Evolutionary conservation across 495 filamentous ascomycete genomes (phyloP), one percentile per base, ranked within the genome.

Genomic region (Trichoderma gamsii): DNA sequence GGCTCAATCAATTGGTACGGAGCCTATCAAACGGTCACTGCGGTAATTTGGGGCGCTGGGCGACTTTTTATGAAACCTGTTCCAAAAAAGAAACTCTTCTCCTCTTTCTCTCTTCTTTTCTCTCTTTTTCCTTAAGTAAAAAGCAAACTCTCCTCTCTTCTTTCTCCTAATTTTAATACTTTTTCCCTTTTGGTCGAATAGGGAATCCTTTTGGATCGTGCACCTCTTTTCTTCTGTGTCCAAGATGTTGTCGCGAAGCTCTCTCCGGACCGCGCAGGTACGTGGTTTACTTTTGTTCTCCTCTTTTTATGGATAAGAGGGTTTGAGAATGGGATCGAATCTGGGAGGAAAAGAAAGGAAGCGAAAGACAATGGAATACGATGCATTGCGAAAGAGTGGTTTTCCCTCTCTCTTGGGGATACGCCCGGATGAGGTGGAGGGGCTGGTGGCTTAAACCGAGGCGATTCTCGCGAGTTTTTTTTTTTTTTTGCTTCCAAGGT

Each of bases 181-280:
- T 13, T n/a, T 38, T 65, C 38, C 43, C 32, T 67, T 67, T 69
- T 49, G 4, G 35, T 38, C 35, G 35, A 66, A 69, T 66, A 64
- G 65, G 29, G 12, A 8, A 43, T 35, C 56, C 52, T 25, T 67
- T 52, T 41, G 65, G 41, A 13, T 27, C 29, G 29, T 38, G 23
- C 66, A 27, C 61, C 51, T 65, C 67, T n/a, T 11, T 12, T 43
- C 18, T 27, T 18, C 15, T 72, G 75, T 71, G 46, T 66, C 67
- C 77, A 84, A 71, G 64, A 89, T 89, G 87, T 79, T 89, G 74
- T 85, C 85, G 76, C 81, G 84, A 74, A 85, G 81, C 82, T 85
- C 86, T 71, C 73, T 79, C 63, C 76, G 82, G 73, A 73, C 78
- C 67, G 78, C 80, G 49, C 78, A 81, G 79, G 81, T 82, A 78